Percentiles rank a stretch among this genome's conserved stretches.
phyloP scores from a whole-genome alignment of 1,284 basidiomycete genomes.

The Malassezia obtusa region DNA sequence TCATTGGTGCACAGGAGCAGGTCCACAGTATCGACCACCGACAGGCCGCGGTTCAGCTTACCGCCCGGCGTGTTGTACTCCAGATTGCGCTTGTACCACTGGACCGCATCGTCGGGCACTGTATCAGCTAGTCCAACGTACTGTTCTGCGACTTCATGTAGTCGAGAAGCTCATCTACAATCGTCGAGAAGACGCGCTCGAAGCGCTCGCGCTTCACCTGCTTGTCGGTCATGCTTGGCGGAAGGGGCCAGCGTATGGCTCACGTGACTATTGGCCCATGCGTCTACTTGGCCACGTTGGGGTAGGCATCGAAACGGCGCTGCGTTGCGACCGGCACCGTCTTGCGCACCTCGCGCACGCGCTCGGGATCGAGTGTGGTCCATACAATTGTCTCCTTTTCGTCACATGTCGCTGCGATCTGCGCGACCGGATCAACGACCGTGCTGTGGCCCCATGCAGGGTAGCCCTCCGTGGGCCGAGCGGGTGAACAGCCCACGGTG shows the following conservation, averaged over 20 bases:
- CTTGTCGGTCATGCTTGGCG: slow-evolving; percentile 26
- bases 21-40: slow-evolving; percentile 83
- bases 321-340: slow-evolving; percentile 38
- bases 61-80: slow-evolving; percentile 92
- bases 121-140: slow-evolving; percentile 1
- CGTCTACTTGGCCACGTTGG: slow-evolving; percentile 23
- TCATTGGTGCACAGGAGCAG: slow-evolving; percentile 59
- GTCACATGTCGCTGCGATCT: slow-evolving; percentile 65
- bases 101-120: slow-evolving; percentile 68
- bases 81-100: slow-evolving; percentile 64
- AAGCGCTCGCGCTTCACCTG: slow-evolving; percentile 49
- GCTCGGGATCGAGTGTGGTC: slow-evolving; percentile 31
- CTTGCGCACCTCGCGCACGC: slow-evolving; percentile 25
- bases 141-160: slow-evolving; percentile 54
- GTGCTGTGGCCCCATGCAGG: slow-evolving; percentile 44
- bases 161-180: slow-evolving; percentile 56
- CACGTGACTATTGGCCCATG: slow-evolving; percentile 8
- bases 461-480: slow-evolving; percentile 61
- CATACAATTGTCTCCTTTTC: slow-evolving; percentile 68
- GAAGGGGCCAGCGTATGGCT: neutral
- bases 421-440: slow-evolving; percentile 55
- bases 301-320: slow-evolving; percentile 37
- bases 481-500: slow-evolving; percentile 89
- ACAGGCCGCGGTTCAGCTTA: slow-evolving; percentile 91
- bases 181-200: slow-evolving; percentile 53